These are phyloP conservation scores for Globisporangium paddicum DNA, from an alignment of 352 stramenopile genomes.

Conservation along the genomic window DNA sequence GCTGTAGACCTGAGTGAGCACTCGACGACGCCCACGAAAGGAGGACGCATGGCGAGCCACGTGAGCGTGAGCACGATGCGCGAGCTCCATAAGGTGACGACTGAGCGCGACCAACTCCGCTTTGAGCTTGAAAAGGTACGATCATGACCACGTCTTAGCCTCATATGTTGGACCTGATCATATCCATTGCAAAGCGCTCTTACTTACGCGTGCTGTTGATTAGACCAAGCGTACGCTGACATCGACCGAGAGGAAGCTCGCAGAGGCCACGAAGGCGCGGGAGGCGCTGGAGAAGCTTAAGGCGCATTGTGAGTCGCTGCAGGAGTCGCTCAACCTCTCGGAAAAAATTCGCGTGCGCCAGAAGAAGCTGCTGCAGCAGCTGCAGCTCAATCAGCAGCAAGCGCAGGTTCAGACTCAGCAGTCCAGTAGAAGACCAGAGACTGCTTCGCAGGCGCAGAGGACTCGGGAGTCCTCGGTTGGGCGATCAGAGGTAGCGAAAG, in stretches of 20 bases:
- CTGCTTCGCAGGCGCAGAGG: background rate
- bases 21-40: slow-evolving; percentile 10
- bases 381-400: slow-evolving; percentile 35
- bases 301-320: slow-evolving; percentile 63
- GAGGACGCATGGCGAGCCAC: slow-evolving; percentile 13
- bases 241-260: slow-evolving; percentile 39
- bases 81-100: slow-evolving; percentile 61
- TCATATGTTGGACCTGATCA: no score
- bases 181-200: no score
- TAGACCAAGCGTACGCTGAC: slow-evolving; percentile 41
- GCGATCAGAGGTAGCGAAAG: background rate
- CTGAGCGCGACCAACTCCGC: slow-evolving; percentile 71
- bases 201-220: background rate
- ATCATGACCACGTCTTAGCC: background rate
- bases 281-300: slow-evolving; percentile 70
- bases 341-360: slow-evolving; percentile 72
- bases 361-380: slow-evolving; percentile 73
- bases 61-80: slow-evolving; percentile 28
- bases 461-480: background rate
- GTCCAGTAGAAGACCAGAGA: background rate
- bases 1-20: slow-evolving; percentile 19
- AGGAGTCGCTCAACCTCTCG: slow-evolving; percentile 76
- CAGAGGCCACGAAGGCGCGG: slow-evolving; percentile 42
- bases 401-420: background rate
- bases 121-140: slow-evolving; percentile 66